These are phyloP conservation scores for Erythrophleum ivorense DNA, from an alignment of 331 rosid species.

Conservation along the genomic window DNA sequence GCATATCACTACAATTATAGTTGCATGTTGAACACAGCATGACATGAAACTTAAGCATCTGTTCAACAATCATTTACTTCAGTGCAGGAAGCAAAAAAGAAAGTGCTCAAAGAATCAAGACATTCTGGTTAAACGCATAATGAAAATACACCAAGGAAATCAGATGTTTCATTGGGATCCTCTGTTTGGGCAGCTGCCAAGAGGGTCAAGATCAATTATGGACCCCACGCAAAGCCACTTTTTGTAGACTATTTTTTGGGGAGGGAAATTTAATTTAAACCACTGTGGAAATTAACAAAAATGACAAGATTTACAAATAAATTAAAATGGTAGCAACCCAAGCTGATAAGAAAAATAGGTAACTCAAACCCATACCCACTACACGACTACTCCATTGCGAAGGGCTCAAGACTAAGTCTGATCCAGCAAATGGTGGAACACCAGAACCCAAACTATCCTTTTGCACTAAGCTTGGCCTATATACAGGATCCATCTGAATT, in stretches of 20 bases:
- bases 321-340: neutral
- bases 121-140: neutral
- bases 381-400: slow-evolving; percentile 68
- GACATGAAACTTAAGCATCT: neutral
- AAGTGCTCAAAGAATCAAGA: neutral
- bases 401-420: slow-evolving; percentile 72
- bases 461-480: slow-evolving; percentile 64
- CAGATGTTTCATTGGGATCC: neutral
- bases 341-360: neutral
- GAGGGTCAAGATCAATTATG: neutral
- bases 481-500: slow-evolving; percentile 67
- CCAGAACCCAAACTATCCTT: slow-evolving; percentile 48
- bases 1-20: neutral
- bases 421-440: slow-evolving; percentile 67
- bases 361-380: slow-evolving; percentile 54
- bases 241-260: neutral
- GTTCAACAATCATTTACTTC: neutral
- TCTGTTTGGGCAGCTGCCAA: neutral
- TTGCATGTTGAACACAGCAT: neutral
- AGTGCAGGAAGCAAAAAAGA: neutral
- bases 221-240: neutral
- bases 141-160: neutral
- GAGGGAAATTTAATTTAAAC: neutral
- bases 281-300: neutral
- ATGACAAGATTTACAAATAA: neutral